Evolutionary conservation across 768 basidiomycete genomes (phyloP), one percentile per base, ranked within the genome.

Genomic region (Podaxis carcinomalis): DNA sequence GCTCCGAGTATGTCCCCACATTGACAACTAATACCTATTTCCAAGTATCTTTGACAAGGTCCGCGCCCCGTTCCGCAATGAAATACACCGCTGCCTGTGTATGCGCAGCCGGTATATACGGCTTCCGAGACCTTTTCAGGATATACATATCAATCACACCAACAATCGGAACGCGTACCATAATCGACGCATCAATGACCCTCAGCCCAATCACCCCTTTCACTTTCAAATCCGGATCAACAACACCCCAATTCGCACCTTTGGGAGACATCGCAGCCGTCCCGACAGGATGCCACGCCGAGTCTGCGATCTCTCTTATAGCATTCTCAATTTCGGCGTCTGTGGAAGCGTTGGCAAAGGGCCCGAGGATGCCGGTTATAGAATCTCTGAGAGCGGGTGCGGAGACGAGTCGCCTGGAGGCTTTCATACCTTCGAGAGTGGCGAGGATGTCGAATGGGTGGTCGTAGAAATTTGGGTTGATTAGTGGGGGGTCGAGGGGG

Each of bases 401-500:
- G 1, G 63, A 19, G 13, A 68, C 35, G 53, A 75, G 69, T 10
- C 53, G 36, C 2, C 49, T 52, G 0, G 65, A 66, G 7, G 58
- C 61, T 27, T 61, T 59, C 44, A 74, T 56, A 3, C 54, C 67
- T 50, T 68, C 62, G 27, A 63, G 65, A 37, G 73, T 57, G 14
- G 65, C 63, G 16, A 56, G 51, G n/a, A 69, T 49, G 56, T 73
- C 73, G 56, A 68, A 40, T 4, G 56, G 59, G 2, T 58, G 36
- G 25, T 56, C 62, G 37, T 76, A 73, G 32, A 66, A 23, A 25
- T 55, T 42, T 0, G 79, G 78, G 65, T 82, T 74, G 67, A 83
- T 80, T 16, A 70, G 56, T 0, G 83, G 82, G 25, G 67, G 37
- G 27, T 70, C 70, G 68, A 82, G 82, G 16, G 78, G 72, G 62